Percentiles rank a stretch among this genome's conserved stretches.
These are phyloP conservation scores for Metarhizium anisopliae DNA, from an alignment of 2,329 filamentous ascomycete genomes.

Conservation along the genomic window DNA sequence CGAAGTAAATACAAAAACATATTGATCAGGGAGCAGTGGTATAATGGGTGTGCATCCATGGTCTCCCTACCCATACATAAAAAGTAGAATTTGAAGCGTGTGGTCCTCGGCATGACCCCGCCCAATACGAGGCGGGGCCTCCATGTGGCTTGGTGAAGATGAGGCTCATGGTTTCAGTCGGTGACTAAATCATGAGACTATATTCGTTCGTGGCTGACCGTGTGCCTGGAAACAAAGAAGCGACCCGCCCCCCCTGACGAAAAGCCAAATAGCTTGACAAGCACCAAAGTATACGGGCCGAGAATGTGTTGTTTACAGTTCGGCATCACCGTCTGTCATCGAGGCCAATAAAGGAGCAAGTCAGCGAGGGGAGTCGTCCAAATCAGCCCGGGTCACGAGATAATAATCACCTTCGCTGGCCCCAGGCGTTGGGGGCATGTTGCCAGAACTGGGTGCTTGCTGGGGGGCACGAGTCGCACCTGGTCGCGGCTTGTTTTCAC, in stretches of 20 bases:
- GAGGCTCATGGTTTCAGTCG: neutral
- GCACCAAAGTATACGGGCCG: neutral
- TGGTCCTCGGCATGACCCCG: neutral
- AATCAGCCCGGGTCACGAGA: slow-evolving; percentile 23
- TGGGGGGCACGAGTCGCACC: slow-evolving; percentile 43
- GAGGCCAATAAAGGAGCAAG: neutral
- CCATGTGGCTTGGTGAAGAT: neutral
- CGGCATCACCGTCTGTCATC: slow-evolving; percentile 27
- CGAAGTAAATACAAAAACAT: neutral
- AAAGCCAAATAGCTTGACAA: neutral
- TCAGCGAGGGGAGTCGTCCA: slow-evolving; percentile 3
- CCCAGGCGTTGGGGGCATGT: slow-evolving; percentile 51
- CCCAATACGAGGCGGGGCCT: neutral
- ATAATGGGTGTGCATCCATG: slow-evolving; percentile 3
- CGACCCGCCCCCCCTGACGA: neutral
- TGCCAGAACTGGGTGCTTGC: slow-evolving; percentile 43
- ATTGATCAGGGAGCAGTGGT: slow-evolving; percentile 2
- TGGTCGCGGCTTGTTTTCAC: slow-evolving; percentile 37
- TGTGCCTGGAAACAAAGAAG: neutral
- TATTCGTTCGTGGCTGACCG: neutral
- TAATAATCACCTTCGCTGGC: slow-evolving; percentile 55
- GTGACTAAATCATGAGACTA: neutral
- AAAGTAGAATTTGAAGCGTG: neutral
- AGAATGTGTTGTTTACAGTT: slow-evolving; percentile 14
- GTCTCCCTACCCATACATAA: slow-evolving; percentile 7